Evolutionary conservation across 352 stramenopile species (phyloP), one percentile per base, ranked within the genome.

Genomic region (Phytophthora pluvialis): DNA sequence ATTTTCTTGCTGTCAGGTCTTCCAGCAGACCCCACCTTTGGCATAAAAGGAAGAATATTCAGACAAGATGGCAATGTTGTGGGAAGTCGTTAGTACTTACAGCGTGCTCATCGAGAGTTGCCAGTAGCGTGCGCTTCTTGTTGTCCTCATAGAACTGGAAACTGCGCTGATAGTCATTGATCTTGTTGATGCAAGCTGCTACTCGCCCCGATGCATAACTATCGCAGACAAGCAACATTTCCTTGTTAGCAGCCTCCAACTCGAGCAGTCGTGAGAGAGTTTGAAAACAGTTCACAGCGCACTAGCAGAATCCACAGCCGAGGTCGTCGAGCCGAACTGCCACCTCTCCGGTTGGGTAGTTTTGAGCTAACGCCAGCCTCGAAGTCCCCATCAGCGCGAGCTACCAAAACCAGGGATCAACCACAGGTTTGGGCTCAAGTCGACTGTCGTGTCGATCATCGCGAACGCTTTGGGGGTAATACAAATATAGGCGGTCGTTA

Each of bases 71-170:
- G 33, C 33, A 52, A 60, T 50, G 15, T 42, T 21, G 31, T 28
- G 31, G 13, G 26, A 18, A 59, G 18, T 46, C 2, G 13, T 32
- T 16, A 28, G 15, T 15, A 57, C 79, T 31, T 51, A 91, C 84
- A 28, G 83, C 84, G 45, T 93, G 81, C 43, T 93, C 78, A 50
- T 91, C 80, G n/a, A 93, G 38, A 12, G 77, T 88, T 28, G 67
- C 77, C 8, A 93, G 61, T 25, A 91, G 67, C 25, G 74, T 80
- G 26, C 80, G 84, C 38, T 71, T 80, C 12, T 62, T 56, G 46
- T 88, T 89, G 59, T 91, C 78, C 63, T 81, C 78, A 38, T 90
- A 93, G 49, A 90, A 91, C 63, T 89, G 80, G 48, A 83, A 87
- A 29, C 64, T 72, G 11, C 72, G 59, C 60, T 92, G 85, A 44